Base-by-base conservation (phyloP, 805 yeast genomes). In the Cyberlindnera sargentensis region DNA sequence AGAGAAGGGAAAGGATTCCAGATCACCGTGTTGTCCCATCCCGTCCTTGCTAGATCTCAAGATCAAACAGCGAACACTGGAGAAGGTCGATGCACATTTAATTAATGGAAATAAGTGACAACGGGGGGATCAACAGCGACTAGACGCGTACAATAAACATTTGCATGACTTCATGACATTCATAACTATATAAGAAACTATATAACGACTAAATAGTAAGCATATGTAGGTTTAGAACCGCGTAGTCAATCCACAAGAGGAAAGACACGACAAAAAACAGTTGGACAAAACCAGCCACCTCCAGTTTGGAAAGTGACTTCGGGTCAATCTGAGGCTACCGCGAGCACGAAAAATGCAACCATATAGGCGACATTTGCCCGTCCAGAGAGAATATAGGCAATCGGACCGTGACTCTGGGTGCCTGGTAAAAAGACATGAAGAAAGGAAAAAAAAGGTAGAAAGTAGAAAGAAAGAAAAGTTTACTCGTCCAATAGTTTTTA, bases 21-120 rank as follows among this genome's bases (percentile, higher is more conserved):
- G 74, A 39, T 76, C 89, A 5, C 77, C 80, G 4, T 85, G 95
- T 55, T 89, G 96, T 63, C 95, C 96, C 1, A 71, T 72, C 43
- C 84, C 87, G 20, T 70, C 71, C 29, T 61, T 84, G 37, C 70
- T 88, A 8, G 67, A 71, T 50, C 59, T 79, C 47, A 87, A 87
- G 61, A 67, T 85, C 41, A 72, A 76, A 47, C 93, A 86, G 56
- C 63, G 93, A 44, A 63, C 66, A 46, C 55, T 67, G 47, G 84
- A 80, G 33, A 60, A 64, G 36, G 52, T 80, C 2, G 90, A 84
- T 58, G 89, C 90, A 1, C 61, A 70, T 44, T 57, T 80, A 37
- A 48, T 71, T 15, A 56, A 57, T 11, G 38, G 45, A 25, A 40
- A 37, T 8, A 44, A 42, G 31, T 45, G 39, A 42, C 20, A 15